Evolutionary conservation across 1,284 basidiomycete genomes (phyloP), one percentile per base, ranked within the genome.

Genomic region (Ganoderma leucocontextum): DNA sequence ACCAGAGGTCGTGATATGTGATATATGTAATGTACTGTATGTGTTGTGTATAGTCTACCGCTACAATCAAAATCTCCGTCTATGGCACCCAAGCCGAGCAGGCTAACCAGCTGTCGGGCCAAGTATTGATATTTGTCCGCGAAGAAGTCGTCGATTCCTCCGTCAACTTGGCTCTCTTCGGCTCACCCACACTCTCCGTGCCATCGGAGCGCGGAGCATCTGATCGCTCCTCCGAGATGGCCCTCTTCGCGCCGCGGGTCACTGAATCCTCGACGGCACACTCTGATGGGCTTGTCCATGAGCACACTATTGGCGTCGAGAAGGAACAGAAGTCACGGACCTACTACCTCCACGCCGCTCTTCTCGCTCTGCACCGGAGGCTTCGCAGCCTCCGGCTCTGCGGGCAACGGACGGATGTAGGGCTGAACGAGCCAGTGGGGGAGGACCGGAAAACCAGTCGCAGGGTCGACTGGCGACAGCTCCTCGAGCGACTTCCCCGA

Each of bases 391-490:
- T 71, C 70, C 6, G 72, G 70, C 47, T 70, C 70, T 3, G 67
- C 66, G 8, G 72, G 75, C 4, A 74, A 64, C 0, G 90, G 86
- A 22, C 94, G 84, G 77, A 95, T 90, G 77, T 95, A 95, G 0
- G 96, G 95, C 78, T 98, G 96, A 10, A 91, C 89, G 13, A 94
- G 83, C 93, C 94, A 97, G 73, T 92, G 89, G 0, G 95, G 95
- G 25, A 96, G 84, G 1, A 88, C 78, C 60, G 85, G 84, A 70
- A 91, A 80, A 10, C 89, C 86, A 0, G 87, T 88, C 63, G 78
- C 79, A 13, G 83, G 80, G 53, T 91, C 89, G 8, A 84, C 71
- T 19, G 73, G 81, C 52, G 88, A 82, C 19, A 90, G 76, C 53
- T 86, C 85, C 66, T 83, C 82, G 12, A 84, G 63, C 0, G 79